Evolutionary conservation across 768 basidiomycete genomes (phyloP).

Genomic region (Rhodosporidiobolus sp.): DNA sequence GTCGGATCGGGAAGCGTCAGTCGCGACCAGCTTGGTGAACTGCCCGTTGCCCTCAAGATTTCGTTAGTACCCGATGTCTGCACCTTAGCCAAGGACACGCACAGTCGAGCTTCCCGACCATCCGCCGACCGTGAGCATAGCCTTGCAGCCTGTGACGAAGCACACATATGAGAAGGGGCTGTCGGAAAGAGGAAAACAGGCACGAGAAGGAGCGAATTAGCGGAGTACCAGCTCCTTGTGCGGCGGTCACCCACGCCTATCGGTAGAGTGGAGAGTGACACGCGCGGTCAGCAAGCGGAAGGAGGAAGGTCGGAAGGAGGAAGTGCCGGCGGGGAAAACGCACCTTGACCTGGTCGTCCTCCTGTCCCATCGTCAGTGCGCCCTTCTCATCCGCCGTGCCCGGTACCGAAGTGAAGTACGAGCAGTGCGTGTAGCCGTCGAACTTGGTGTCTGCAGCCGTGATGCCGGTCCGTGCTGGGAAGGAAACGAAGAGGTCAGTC

Average conservation of each 20-base stretch:
- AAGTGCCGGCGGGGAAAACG: neutral
- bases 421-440: neutral
- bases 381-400: conserved; percentile 4
- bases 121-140: conserved; percentile 12
- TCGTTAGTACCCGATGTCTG: too few relatives aligned
- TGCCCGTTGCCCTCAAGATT: too few relatives aligned
- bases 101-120: neutral
- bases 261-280: too few relatives aligned
- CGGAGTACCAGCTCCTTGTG: neutral
- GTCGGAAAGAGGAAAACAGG: too few relatives aligned
- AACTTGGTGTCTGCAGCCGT: neutral
- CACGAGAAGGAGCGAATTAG: too few relatives aligned
- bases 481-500: neutral
- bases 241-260: neutral
- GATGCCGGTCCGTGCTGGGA: neutral
- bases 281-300: too few relatives aligned
- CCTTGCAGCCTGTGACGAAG: conserved; percentile 11
- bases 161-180: too few relatives aligned
- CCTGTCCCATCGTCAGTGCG: neutral
- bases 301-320: neutral
- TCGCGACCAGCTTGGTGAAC: conserved; percentile 4
- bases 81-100: too few relatives aligned
- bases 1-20: neutral
- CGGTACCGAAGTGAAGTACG: neutral
- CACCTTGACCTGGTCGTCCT: conserved; percentile 11